phyloP scores from a whole-genome alignment of 139 green algal species.

The Coelastrella sp. region DNA sequence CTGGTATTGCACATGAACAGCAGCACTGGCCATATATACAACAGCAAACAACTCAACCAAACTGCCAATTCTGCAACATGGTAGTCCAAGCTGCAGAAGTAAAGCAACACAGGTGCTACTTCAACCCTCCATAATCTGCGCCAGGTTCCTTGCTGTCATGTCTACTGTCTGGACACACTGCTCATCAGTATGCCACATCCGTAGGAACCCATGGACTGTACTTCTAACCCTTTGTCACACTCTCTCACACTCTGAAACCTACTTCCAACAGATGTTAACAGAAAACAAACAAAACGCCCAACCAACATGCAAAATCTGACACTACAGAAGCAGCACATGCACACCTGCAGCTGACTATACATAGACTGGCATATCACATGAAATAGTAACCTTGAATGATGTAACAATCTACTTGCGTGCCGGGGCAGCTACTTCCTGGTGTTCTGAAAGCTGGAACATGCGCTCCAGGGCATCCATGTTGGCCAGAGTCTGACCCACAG shows the following conservation, averaged over 20 bases:
- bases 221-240: not conserved
- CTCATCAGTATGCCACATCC: no score
- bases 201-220: not conserved
- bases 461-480: constrained; percentile 99
- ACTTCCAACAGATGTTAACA: no score
- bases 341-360: not conserved
- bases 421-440: constrained; percentile 23
- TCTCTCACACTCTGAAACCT: not conserved
- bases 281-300: no score
- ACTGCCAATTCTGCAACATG: not conserved
- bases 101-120: not conserved
- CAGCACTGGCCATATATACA: not conserved
- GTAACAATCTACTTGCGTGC: constrained; percentile 31
- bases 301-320: not conserved
- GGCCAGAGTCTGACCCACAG: constrained; percentile 91
- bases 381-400: not conserved
- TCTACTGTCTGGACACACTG: no score
- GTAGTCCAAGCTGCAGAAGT: not conserved
- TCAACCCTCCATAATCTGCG: no score
- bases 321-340: not conserved
- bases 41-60: not conserved
- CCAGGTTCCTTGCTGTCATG: no score
- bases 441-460: constrained; percentile 94
- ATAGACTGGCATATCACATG: not conserved
- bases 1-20: not conserved